Evolutionary conservation across 2,329 filamentous ascomycete species (phyloP).

Genomic region (Hypoxylon sp.): DNA sequence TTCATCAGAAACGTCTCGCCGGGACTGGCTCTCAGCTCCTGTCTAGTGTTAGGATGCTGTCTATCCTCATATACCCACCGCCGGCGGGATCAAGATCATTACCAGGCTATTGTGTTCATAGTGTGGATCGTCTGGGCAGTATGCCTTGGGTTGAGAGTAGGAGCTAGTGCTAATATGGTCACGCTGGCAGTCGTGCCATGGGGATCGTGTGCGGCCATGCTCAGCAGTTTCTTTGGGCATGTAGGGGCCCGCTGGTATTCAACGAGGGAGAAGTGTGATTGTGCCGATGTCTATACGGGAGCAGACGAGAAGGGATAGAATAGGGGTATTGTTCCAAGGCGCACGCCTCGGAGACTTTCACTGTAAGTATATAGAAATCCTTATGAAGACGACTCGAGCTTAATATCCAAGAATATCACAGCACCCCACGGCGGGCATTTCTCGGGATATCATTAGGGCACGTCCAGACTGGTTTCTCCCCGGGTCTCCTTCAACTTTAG

Average conservation of each 20-base stretch:
- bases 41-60: slow-evolving; percentile 45
- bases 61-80: slow-evolving; percentile 46
- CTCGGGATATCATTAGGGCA: neutral
- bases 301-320: slow-evolving; percentile 12
- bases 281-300: neutral
- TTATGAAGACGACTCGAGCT: neutral
- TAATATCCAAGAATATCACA: neutral
- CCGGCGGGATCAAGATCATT: slow-evolving; percentile 41
- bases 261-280: slow-evolving; percentile 12
- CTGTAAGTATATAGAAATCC: neutral
- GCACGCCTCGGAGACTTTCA: neutral
- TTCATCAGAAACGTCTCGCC: slow-evolving; percentile 32
- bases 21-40: slow-evolving; percentile 44
- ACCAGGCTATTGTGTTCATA: slow-evolving; percentile 42
- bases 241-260: slow-evolving; percentile 31
- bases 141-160: slow-evolving; percentile 38
- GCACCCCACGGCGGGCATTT: neutral
- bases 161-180: slow-evolving; percentile 39
- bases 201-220: slow-evolving; percentile 44
- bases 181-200: slow-evolving; percentile 44
- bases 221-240: slow-evolving; percentile 44
- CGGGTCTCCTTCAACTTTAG: neutral
- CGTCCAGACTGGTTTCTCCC: neutral
- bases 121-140: slow-evolving; percentile 41
- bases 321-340: neutral